Evolutionary conservation across 139 green algal genomes (phyloP).

Genomic region (Closterium sp.): DNA sequence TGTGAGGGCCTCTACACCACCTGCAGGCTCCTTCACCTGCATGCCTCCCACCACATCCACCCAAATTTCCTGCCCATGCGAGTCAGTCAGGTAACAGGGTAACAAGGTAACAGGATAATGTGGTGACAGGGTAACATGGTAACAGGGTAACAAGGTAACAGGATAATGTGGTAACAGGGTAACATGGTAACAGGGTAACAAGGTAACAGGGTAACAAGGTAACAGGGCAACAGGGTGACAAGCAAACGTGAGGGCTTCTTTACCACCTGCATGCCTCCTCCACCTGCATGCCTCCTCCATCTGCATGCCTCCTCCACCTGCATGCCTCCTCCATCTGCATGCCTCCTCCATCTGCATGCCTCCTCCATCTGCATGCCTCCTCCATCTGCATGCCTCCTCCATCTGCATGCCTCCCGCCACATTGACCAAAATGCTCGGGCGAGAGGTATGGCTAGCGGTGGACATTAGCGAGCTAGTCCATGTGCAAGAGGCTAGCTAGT

Average conservation of each 20-base stretch:
- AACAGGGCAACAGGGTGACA: background rate
- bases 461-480: no score
- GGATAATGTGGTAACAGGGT: slow-evolving; percentile 18
- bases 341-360: no score
- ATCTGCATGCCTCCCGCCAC: slow-evolving; percentile 67
- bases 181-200: background rate
- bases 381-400: no score
- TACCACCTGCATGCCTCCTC: no score
- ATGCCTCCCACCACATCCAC: slow-evolving; percentile 74
- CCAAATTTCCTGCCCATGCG: slow-evolving; percentile 62
- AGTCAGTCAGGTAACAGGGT: no score
- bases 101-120: background rate
- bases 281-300: slow-evolving; percentile 61
- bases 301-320: no score
- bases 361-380: slow-evolving; percentile 63
- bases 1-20: slow-evolving; percentile 56
- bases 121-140: background rate
- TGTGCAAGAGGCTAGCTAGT: no score
- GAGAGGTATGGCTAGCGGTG: no score
- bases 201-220: background rate
- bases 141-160: background rate
- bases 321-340: slow-evolving; percentile 62
- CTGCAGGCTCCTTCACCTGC: slow-evolving; percentile 61
- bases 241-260: slow-evolving; percentile 45
- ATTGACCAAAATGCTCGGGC: slow-evolving; percentile 76